phyloP scores from a whole-genome alignment of 2,329 filamentous ascomycete genomes.

The Diatrype stigma region DNA sequence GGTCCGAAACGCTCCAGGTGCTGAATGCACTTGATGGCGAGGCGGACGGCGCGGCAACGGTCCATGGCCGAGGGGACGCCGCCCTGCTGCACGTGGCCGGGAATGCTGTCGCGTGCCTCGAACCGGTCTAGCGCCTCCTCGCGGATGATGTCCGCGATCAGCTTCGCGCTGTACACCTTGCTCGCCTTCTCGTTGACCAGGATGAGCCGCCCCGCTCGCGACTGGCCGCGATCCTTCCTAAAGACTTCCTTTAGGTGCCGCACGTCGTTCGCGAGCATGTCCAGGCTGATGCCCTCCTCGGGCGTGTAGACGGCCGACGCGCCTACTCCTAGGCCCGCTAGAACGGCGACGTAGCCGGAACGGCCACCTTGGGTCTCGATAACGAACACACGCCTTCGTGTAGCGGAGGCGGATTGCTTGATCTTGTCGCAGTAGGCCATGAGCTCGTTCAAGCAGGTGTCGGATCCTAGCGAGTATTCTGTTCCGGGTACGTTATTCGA shows the following conservation, averaged over 20 bases:
- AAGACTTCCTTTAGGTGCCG: constrained; percentile 85
- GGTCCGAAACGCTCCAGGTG: constrained; percentile 77
- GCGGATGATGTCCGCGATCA: constrained; percentile 93
- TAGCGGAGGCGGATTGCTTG: constrained; percentile 92
- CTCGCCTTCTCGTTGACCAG: constrained; percentile 96
- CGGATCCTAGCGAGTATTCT: constrained; percentile 93
- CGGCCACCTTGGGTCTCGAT: constrained; percentile 96
- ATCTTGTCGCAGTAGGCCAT: constrained; percentile 96
- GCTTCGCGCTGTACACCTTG: constrained; percentile 83
- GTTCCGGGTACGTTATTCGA: constrained; percentile 98
- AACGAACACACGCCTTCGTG: constrained; percentile 89
- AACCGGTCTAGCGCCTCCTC: constrained; percentile 90
- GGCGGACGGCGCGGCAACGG: constrained; percentile 81
- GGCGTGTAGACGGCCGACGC: constrained; percentile 93
- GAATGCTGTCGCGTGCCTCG: constrained; percentile 86
- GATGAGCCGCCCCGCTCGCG: constrained; percentile 86
- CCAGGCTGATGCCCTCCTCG: constrained; percentile 89
- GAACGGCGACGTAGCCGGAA: constrained; percentile 88
- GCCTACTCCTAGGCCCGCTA: constrained; percentile 87
- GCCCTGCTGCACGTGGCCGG: constrained; percentile 92
- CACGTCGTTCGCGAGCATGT: constrained; percentile 90
- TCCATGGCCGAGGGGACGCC: constrained; percentile 95
- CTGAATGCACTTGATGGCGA: constrained; percentile 92
- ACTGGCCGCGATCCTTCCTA: constrained; percentile 77
- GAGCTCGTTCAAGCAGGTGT: constrained; percentile 93